Conservation (phyloP, 1,139 yeast genomes). For the Kodamaea plutei region DNA sequence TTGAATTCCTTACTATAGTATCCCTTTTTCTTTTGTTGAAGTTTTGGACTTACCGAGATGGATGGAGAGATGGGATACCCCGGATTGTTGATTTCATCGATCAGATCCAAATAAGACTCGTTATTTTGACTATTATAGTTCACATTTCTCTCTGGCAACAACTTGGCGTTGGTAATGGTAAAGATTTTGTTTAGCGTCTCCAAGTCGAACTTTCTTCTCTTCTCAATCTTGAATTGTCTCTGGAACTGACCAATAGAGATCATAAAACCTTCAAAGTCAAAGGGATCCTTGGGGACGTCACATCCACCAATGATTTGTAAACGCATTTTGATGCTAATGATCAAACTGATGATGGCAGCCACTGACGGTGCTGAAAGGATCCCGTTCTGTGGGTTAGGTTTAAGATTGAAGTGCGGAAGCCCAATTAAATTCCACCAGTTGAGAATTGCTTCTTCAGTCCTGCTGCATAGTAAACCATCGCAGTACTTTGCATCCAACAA, state of each 20-base stretch:
- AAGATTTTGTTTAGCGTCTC: conserved; percentile 60
- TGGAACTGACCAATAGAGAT: conserved; percentile 66
- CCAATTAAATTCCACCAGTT: conserved; percentile 87
- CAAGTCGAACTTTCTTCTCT: conserved; percentile 58
- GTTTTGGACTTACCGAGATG: conserved; percentile 5
- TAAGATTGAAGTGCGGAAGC: conserved; percentile 50
- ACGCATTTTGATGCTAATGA: conserved; percentile 60
- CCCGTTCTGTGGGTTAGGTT: conserved; percentile 46
- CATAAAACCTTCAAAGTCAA: conserved; percentile 66
- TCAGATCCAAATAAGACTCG: conserved; percentile 1
- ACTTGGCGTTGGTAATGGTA: conserved; percentile 51
- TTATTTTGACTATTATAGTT: conserved; percentile 2
- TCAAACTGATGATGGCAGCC: conserved; percentile 34
- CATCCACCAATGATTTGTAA: conserved; percentile 65
- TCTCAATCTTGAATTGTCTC: conserved; percentile 57
- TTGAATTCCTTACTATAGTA: conserved; percentile 49
- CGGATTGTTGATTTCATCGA: neutral
- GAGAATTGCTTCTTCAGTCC: conserved; percentile 66
- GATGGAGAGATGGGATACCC: conserved; percentile 1
- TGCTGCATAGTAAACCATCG: conserved; percentile 79
- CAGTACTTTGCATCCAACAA: conserved; percentile 64
- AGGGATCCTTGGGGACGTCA: conserved; percentile 83
- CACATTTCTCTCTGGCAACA: conserved; percentile 24
- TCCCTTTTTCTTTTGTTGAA: conserved; percentile 20
- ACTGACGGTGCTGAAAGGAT: conserved; percentile 63